phyloP scores from a whole-genome alignment of 441 rosid genomes.

The Aleurites moluccanus region DNA sequence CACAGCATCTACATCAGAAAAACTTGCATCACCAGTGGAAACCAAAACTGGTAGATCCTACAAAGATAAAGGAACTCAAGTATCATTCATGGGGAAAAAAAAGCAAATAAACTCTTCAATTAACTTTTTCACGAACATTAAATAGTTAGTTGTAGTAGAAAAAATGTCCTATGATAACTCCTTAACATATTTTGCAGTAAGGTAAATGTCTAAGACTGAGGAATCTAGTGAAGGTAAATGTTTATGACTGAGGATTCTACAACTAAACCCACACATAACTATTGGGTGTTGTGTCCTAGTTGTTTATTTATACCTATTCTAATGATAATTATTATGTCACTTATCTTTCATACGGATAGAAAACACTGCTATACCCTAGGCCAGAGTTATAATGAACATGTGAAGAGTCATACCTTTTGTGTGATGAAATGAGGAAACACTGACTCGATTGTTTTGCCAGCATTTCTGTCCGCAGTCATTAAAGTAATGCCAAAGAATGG shows the following conservation, averaged over 20 bases:
- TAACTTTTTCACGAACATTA: no score
- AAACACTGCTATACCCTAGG: background rate
- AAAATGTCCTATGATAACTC: no score
- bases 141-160: no score
- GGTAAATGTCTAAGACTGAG: background rate
- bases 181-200: no score
- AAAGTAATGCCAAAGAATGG: conserved; percentile 65
- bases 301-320: background rate
- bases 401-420: conserved; percentile 49
- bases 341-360: background rate
- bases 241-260: background rate
- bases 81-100: background rate
- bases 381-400: background rate
- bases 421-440: conserved; percentile 80
- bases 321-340: background rate
- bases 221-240: no score
- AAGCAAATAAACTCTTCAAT: background rate
- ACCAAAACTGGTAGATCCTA: conserved; percentile 82
- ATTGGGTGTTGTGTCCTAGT: background rate
- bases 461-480: conserved; percentile 98
- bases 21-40: conserved; percentile 76
- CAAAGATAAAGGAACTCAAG: conserved; percentile 22
- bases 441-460: conserved; percentile 83
- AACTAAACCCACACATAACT: background rate
- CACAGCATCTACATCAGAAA: conserved; percentile 80